phyloP scores from a whole-genome alignment of 441 rosid species.

The Populus trichocarpa region DNA sequence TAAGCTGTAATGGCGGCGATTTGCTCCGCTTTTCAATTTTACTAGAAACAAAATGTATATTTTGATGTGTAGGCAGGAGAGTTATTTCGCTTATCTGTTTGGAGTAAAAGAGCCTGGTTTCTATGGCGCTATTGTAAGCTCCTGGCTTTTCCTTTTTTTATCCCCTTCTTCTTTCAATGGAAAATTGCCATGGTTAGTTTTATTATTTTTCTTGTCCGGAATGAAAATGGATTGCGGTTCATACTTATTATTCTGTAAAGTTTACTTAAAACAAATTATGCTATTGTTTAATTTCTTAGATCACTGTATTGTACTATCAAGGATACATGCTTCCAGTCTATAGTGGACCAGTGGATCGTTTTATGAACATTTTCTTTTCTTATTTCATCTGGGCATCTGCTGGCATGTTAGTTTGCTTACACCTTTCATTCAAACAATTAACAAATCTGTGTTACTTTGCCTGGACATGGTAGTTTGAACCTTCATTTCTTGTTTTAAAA shows the following conservation, averaged over 20 bases:
- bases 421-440: background rate
- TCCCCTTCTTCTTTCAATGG: background rate
- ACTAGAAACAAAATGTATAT: background rate
- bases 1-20: background rate
- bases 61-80: slow-evolving; percentile 65
- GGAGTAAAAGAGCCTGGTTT: slow-evolving; percentile 84
- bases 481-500: background rate
- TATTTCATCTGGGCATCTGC: background rate
- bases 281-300: background rate
- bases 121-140: slow-evolving; percentile 87
- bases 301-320: background rate
- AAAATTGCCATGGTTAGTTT: too few relatives aligned
- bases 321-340: background rate
- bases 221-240: background rate
- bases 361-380: background rate
- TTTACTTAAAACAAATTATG: background rate
- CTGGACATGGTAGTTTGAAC: background rate
- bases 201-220: background rate
- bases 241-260: background rate
- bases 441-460: background rate
- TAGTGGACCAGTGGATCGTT: background rate
- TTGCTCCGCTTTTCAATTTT: background rate
- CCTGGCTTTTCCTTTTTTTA: background rate
- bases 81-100: slow-evolving; percentile 87
- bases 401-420: background rate